These are phyloP conservation scores for Fraxinus baroniana DNA, from an alignment of 305 asterid genomes.

Conservation along the genomic window DNA sequence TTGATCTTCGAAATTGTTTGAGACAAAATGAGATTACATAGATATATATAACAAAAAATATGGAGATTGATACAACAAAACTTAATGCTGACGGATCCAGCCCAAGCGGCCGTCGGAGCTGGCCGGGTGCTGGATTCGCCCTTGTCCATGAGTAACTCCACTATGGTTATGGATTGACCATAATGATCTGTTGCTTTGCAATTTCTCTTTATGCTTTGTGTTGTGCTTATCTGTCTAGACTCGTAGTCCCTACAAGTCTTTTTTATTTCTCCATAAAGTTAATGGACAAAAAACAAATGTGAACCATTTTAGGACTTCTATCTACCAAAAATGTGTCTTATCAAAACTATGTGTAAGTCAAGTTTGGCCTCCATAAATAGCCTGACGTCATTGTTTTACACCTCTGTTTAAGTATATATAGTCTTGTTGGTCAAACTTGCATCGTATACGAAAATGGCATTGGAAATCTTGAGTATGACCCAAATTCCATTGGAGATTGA, in stretches of 20 bases:
- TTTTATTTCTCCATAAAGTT: neutral
- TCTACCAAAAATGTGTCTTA: neutral
- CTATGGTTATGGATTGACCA: neutral
- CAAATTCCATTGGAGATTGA: neutral
- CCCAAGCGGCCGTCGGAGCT: too few species aligned
- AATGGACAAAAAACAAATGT: neutral
- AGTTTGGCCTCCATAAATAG: neutral
- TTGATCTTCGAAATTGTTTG: too few species aligned
- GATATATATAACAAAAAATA: too few species aligned
- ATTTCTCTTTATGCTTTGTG: neutral
- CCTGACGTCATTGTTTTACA: neutral
- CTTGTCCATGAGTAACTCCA: neutral
- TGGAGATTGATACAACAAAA: too few species aligned
- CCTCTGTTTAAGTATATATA: neutral
- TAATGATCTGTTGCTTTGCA: neutral
- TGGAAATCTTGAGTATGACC: neutral
- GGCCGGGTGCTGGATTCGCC: too few species aligned
- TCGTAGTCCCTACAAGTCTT: neutral
- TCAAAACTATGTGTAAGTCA: neutral
- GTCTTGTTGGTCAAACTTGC: neutral
- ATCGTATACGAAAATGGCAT: neutral
- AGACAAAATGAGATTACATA: too few species aligned
- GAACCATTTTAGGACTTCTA: neutral
- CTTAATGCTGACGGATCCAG: too few species aligned
- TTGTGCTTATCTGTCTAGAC: neutral